Conservation (phyloP, 2,329 filamentous ascomycete genomes). For the Sporothrix brasiliensis region DNA sequence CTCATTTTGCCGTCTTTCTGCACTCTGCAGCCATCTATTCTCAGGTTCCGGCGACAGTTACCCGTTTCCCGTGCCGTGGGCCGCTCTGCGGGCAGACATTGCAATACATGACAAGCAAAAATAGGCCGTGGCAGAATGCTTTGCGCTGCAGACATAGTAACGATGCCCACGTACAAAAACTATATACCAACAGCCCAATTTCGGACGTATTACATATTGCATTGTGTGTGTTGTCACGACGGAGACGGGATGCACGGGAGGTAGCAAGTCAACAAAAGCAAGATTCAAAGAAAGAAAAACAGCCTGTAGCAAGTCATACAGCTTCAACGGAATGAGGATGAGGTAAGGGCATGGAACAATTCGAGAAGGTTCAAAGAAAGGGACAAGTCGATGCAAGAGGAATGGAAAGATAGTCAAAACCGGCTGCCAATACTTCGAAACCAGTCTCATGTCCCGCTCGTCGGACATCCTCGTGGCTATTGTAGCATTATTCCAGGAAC, state of each 20-base stretch:
- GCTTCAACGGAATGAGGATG: too few relatives aligned
- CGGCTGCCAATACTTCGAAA: too few relatives aligned
- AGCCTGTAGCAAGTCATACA: background rate
- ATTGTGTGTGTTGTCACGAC: background rate
- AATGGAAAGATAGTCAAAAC: too few relatives aligned
- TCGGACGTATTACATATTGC: background rate
- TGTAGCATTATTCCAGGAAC: background rate
- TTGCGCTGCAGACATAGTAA: background rate
- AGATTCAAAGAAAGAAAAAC: background rate
- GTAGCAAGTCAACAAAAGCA: background rate
- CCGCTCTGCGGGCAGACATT: background rate
- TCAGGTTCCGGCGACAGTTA: slow-evolving; percentile 14
- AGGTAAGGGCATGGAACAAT: background rate
- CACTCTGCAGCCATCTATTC: background rate
- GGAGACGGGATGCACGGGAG: background rate
- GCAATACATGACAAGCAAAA: background rate
- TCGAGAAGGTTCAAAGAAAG: slow-evolving; percentile 13
- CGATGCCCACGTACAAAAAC: background rate
- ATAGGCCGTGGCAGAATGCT: background rate
- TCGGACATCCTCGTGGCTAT: slow-evolving; percentile 18
- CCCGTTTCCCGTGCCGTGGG: slow-evolving; percentile 24
- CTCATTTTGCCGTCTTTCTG: background rate
- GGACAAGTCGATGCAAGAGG: background rate
- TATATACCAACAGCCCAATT: background rate
- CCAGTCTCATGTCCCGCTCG: too few relatives aligned